Conservation (phyloP, 148 eudicot species). For the Tetragonia tetragonoides region DNA sequence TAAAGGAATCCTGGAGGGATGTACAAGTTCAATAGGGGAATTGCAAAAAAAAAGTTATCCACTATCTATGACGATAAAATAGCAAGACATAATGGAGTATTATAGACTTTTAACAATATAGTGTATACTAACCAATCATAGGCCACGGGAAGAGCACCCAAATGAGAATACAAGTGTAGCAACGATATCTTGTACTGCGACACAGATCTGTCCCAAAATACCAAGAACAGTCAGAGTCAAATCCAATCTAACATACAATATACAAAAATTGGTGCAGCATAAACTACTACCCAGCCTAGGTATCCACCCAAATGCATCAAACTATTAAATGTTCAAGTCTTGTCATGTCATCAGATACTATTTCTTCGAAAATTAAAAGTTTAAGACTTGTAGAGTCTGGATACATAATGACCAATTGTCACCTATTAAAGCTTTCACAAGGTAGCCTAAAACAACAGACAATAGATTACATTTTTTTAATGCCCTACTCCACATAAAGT, state of each 20-base stretch:
- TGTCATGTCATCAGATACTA: not conserved
- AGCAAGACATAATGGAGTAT: not conserved
- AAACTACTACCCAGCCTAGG: not conserved
- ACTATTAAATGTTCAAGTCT: not conserved
- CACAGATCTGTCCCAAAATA: slow-evolving; percentile 54
- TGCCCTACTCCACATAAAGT: not conserved
- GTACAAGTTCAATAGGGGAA: not conserved
- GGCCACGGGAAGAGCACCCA: slow-evolving; percentile 79
- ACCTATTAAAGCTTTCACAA: not conserved
- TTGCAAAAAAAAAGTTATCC: too few species aligned
- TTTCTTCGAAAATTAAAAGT: too few species aligned
- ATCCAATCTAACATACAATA: not conserved
- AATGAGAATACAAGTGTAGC: slow-evolving; percentile 74
- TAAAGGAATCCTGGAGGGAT: not conserved
- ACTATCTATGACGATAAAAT: not conserved
- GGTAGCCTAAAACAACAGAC: not conserved
- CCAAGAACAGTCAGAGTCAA: slow-evolving; percentile 16
- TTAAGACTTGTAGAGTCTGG: too few species aligned
- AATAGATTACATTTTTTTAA: not conserved
- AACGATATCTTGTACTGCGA: slow-evolving; percentile 78
- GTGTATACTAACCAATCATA: slow-evolving; percentile 59
- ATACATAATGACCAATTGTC: not conserved
- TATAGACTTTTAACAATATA: not conserved
- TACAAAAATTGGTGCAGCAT: not conserved
- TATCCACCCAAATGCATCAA: not conserved